Evolutionary conservation across 306 rosid species (phyloP), one percentile per base, ranked within the genome.

Genomic region (Lupinus albus): DNA sequence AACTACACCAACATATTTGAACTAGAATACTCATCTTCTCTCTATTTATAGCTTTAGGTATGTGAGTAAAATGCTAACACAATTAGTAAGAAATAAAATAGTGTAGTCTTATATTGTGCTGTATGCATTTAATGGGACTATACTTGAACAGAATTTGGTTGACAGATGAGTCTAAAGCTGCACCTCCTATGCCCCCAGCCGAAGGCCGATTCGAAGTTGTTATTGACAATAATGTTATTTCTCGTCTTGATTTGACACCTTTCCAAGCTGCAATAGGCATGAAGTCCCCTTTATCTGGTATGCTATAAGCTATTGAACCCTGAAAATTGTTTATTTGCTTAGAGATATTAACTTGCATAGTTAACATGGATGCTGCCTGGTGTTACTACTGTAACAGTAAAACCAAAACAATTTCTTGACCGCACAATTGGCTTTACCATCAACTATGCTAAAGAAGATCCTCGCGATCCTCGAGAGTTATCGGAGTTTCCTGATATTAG

Each of bases 401-500:
- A 86, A 58, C 98, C 98, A 12, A 81, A 80, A 49, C 85, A 84
- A 50, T 89, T 78, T 81, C 88, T 89, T 59, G 95, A 89, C 8
- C 88, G 89, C 2, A 80, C 82, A 39, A 87, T 92, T 63, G 98
- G 98, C 20, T 92, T 92, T 46, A 81, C 93, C 61, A 89, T 92
- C 67, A 80, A 87, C 48, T 92, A 89, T 47, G 79, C 79, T 0
- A 83, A 86, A 80, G 93, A 82, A 71, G 96, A 92, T 73, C 91
- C 89, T 0, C 51, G 49, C 1, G 98, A 92, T 82, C 88, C 76
- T 2, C 75, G 91, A 59, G 98, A 92, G 35, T 78, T 89, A 30
- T 87, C 96, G 0, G 96, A 92, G 83, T 83, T 69, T 60, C 91
- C 96, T 39, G 98, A 84, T 47, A 83, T 87, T 64, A 89, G 98